Percentiles rank a stretch among this genome's conserved stretches.
These are phyloP conservation scores for Rhododendron kiyosumense DNA, from an alignment of 148 eudicot genomes.

Conservation along the genomic window DNA sequence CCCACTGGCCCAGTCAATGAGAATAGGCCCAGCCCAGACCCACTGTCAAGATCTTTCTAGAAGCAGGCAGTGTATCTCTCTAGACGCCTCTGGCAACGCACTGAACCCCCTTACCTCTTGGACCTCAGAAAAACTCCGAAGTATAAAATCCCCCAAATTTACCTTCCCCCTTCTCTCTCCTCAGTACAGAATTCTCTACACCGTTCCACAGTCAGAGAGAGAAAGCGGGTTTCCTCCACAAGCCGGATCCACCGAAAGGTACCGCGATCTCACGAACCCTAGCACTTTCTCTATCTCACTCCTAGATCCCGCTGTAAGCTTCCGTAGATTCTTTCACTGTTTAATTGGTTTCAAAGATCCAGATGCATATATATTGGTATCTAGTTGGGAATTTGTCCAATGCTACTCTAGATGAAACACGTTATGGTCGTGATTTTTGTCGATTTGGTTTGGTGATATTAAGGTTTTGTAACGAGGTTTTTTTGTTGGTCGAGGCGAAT, in stretches of 20 bases:
- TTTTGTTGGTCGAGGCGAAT: background rate
- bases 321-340: background rate
- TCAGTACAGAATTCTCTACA: background rate
- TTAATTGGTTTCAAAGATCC: background rate
- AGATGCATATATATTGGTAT: too few relatives aligned
- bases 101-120: background rate
- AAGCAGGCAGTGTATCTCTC: background rate
- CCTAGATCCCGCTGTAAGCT: background rate
- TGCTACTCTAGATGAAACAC: background rate
- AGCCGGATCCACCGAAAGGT: background rate
- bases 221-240: background rate
- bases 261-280: slow-evolving; percentile 7
- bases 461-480: background rate
- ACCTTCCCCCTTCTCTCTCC: background rate
- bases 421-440: background rate
- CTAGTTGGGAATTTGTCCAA: background rate
- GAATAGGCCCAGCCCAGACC: background rate
- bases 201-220: background rate
- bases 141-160: background rate
- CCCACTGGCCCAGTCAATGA: background rate
- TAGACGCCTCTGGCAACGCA: background rate
- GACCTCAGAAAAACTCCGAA: background rate
- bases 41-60: slow-evolving; percentile 9
- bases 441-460: background rate
- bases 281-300: background rate